Percentiles rank a stretch among this genome's conserved stretches.
Conservation (phyloP, 352 stramenopile species). For the Phytophthora macrochlamydospora region DNA sequence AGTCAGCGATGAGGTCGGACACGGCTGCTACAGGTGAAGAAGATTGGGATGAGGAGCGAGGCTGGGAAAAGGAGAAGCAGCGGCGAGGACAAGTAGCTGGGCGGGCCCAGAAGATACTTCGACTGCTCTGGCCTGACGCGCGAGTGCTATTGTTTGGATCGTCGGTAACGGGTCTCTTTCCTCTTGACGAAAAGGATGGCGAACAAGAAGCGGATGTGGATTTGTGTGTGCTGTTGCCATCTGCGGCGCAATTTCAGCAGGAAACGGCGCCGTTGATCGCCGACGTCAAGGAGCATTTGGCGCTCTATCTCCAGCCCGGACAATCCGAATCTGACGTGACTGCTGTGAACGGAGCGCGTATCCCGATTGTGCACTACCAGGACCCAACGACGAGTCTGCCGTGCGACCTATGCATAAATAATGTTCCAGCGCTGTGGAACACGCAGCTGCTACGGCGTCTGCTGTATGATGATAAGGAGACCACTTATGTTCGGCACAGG, state of each 20-base stretch:
- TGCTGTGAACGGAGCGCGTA: constrained; percentile 50
- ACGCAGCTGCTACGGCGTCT: constrained; percentile 57
- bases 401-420: constrained; percentile 86
- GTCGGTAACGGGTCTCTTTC: constrained; percentile 54
- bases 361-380: constrained; percentile 72
- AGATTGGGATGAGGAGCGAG: not conserved
- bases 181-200: not conserved
- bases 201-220: constrained; percentile 54
- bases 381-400: constrained; percentile 44
- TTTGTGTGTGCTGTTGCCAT: constrained; percentile 74
- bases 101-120: constrained; percentile 49
- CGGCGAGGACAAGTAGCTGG: constrained; percentile 35
- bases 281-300: constrained; percentile 76
- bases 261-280: constrained; percentile 52
- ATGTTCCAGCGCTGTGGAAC: constrained; percentile 83
- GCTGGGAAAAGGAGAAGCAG: constrained; percentile 22
- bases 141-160: constrained; percentile 74
- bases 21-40: not conserved
- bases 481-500: constrained; percentile 2
- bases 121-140: constrained; percentile 71
- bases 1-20: constrained; percentile 1
- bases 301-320: constrained; percentile 50
- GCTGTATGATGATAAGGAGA: constrained; percentile 19
- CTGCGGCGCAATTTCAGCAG: constrained; percentile 48
- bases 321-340: constrained; percentile 13